Percentiles rank a stretch among this genome's conserved stretches.
phyloP scores from a whole-genome alignment of 129 eudicot genomes.

The Oenanthe sinensis region DNA sequence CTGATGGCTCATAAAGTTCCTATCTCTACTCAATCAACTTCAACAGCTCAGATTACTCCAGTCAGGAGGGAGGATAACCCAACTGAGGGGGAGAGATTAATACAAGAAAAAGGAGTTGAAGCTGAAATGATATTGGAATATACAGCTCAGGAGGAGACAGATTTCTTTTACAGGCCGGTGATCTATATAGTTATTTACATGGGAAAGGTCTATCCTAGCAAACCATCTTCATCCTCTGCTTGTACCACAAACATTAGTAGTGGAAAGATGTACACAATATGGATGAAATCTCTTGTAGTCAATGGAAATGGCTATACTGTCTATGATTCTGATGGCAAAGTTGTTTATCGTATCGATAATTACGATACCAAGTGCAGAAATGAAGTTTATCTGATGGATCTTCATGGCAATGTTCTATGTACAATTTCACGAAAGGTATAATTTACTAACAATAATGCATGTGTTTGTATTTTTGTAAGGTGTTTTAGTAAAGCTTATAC shows the following conservation, averaged over 20 bases:
- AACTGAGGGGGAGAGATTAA: no score
- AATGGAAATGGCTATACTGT: conserved; percentile 63
- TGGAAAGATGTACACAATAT: conserved; percentile 43
- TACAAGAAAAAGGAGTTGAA: no score
- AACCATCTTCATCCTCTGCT: conserved; percentile 22
- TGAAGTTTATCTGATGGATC: conserved; percentile 72
- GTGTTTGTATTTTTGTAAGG: neutral
- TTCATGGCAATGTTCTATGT: conserved; percentile 47
- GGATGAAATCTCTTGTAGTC: conserved; percentile 80
- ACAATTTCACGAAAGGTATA: conserved; percentile 50
- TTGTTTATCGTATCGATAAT: conserved; percentile 67
- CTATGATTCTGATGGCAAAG: conserved; percentile 39
- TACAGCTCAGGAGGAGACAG: no score
- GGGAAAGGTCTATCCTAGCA: conserved; percentile 41
- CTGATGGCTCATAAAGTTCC: no score
- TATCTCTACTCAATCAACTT: no score
- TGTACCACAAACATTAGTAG: conserved; percentile 18
- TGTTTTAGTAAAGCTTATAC: neutral
- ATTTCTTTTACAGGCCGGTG: no score
- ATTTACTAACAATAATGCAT: neutral
- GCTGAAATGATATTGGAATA: no score
- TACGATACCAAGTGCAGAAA: conserved; percentile 40
- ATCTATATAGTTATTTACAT: no score
- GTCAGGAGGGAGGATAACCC: no score
- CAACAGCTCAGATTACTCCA: no score